Evolutionary conservation across 1,284 basidiomycete species (phyloP).

Genomic region (Polyporus tsugae): DNA sequence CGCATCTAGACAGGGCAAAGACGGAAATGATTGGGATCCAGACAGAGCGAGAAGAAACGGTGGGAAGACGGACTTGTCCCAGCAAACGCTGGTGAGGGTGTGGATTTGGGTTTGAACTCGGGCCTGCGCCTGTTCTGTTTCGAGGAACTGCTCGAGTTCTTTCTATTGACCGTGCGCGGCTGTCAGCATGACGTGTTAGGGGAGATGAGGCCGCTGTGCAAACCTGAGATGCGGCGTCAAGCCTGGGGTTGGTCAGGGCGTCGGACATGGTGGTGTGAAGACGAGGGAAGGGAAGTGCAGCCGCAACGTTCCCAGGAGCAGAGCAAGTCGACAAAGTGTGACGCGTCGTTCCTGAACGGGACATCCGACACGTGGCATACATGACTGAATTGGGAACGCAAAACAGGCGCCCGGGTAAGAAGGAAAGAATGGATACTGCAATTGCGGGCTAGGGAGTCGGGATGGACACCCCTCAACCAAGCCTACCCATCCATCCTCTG

Average conservation of each 20-base stretch:
- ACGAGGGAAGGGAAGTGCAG: not conserved
- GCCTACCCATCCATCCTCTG: not conserved
- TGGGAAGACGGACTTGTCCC: slow-evolving; percentile 80
- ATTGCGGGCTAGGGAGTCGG: not conserved
- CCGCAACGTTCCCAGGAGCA: not conserved
- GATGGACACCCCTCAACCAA: not conserved
- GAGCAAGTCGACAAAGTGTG: not conserved
- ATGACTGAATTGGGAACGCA: slow-evolving; percentile 19
- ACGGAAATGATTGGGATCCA: slow-evolving; percentile 25
- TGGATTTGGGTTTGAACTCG: slow-evolving; percentile 78
- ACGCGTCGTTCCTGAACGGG: slow-evolving; percentile 20
- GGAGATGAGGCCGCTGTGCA: slow-evolving; percentile 1
- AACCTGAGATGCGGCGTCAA: slow-evolving; percentile 20
- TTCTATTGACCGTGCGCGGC: slow-evolving; percentile 58
- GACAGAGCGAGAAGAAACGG: slow-evolving; percentile 30
- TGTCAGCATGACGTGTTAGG: slow-evolving; percentile 10
- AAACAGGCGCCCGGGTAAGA: slow-evolving; percentile 28
- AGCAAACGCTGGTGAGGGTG: slow-evolving; percentile 79
- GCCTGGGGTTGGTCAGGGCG: slow-evolving; percentile 12
- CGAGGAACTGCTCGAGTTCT: slow-evolving; percentile 87
- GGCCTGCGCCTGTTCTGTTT: slow-evolving; percentile 89
- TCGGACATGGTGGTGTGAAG: slow-evolving; percentile 18
- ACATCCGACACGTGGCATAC: slow-evolving; percentile 20
- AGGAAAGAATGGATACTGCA: slow-evolving; percentile 15
- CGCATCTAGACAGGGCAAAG: slow-evolving; percentile 27